Conservation (phyloP, 2,329 filamentous ascomycete genomes). For the Thermothelomyces thermophilus region DNA sequence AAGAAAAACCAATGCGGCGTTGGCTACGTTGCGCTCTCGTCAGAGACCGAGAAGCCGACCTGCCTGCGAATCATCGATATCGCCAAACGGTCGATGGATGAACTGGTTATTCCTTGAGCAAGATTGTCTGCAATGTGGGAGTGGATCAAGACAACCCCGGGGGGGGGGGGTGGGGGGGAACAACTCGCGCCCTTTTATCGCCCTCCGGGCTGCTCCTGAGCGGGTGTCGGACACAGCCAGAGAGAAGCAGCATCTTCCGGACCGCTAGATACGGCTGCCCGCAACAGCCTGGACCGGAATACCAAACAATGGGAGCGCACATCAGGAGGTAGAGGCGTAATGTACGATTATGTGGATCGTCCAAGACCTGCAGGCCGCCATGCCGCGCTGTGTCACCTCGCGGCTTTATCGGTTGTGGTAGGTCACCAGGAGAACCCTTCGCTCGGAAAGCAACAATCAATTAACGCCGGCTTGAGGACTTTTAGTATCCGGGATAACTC, state of each 20-base stretch:
- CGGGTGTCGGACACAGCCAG: too few species aligned
- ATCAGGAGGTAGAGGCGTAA: too few species aligned
- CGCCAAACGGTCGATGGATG: constrained; percentile 47
- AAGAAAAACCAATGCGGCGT: constrained; percentile 1
- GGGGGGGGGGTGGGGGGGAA: too few species aligned
- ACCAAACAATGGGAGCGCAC: neutral
- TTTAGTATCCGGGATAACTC: neutral
- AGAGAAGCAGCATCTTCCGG: too few species aligned
- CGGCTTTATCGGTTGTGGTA: neutral
- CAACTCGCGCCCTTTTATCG: too few species aligned
- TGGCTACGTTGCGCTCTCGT: constrained; percentile 27
- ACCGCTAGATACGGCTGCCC: too few species aligned
- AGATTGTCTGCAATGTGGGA: too few species aligned
- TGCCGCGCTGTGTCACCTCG: too few species aligned
- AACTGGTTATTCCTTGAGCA: constrained; percentile 46
- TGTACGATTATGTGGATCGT: too few species aligned
- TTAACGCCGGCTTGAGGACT: neutral
- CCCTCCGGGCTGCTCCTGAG: too few species aligned
- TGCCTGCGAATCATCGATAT: constrained; percentile 49
- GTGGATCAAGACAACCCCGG: too few species aligned
- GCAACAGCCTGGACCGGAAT: neutral
- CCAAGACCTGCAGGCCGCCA: too few species aligned
- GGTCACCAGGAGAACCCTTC: neutral
- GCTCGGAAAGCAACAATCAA: neutral
- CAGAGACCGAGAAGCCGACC: constrained; percentile 33